Conservation (phyloP, 2,329 filamentous ascomycete genomes). For the Emericellopsis atlantica region DNA sequence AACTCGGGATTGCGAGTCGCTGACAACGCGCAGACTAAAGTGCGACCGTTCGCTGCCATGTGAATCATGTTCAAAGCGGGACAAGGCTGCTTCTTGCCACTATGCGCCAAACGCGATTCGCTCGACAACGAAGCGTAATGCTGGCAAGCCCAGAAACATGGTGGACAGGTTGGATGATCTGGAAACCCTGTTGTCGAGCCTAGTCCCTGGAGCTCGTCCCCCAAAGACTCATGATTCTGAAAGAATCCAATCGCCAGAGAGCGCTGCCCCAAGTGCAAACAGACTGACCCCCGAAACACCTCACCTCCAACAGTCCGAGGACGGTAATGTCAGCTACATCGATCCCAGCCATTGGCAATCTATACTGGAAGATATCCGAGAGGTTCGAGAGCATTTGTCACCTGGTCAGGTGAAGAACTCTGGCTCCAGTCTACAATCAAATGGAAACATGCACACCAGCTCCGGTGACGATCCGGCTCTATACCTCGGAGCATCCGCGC, state of each 20-base stretch:
- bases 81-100: neutral
- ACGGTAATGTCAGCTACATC: conserved; percentile 10
- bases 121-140: neutral
- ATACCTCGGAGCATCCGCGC: neutral
- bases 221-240: neutral
- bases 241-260: neutral
- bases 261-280: conserved; percentile 18
- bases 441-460: neutral
- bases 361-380: conserved; percentile 19
- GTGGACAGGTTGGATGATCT: conserved; percentile 7
- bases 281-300: conserved; percentile 36
- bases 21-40: conserved; percentile 30
- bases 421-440: neutral
- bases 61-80: neutral
- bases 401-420: conserved; percentile 1
- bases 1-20: neutral
- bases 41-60: conserved; percentile 30
- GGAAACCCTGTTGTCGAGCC: conserved; percentile 9
- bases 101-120: neutral
- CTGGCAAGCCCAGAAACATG: neutral
- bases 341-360: conserved; percentile 20
- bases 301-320: conserved; percentile 28
- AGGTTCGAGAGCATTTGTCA: conserved; percentile 16
- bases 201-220: neutral
- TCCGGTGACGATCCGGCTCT: neutral